Evolutionary conservation across 495 filamentous ascomycete genomes (phyloP).

Genomic region (Aspergillus kassunensis): DNA sequence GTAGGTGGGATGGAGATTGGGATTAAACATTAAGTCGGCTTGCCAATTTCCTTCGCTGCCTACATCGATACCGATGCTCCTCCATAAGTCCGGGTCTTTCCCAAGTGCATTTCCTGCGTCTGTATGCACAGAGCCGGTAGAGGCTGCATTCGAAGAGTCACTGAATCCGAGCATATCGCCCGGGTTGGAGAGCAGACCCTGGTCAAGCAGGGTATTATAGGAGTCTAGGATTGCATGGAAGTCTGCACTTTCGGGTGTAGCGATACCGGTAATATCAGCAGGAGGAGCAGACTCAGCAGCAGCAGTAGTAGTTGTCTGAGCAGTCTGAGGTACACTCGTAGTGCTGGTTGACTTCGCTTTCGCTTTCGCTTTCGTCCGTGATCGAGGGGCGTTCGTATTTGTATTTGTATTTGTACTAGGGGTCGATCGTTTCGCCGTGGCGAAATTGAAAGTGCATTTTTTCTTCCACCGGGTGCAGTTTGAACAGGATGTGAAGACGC

Average conservation of each 20-base stretch:
- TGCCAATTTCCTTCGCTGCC: no score
- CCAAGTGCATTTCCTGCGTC: no score
- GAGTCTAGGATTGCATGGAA: neutral
- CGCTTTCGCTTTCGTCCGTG: no score
- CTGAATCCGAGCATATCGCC: neutral
- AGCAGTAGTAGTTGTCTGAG: neutral
- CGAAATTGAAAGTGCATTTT: neutral
- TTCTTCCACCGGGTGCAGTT: slow-evolving; percentile 4
- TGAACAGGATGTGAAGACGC: neutral
- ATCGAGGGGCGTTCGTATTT: no score
- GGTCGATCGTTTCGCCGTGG: neutral
- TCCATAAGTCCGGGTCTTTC: no score
- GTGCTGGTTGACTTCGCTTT: no score
- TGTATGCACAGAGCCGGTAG: neutral
- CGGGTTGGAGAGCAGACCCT: neutral
- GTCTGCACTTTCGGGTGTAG: neutral
- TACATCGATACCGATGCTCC: no score
- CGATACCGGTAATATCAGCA: neutral
- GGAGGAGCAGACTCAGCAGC: neutral
- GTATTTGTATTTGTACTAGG: no score
- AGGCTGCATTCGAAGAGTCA: neutral
- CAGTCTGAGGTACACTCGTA: no score
- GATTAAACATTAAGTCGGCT: no score
- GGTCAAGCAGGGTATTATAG: neutral
- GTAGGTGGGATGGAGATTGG: no score